These are phyloP conservation scores for Lipomyces yamanashiensis DNA, from an alignment of 805 yeast species.

Conservation along the genomic window DNA sequence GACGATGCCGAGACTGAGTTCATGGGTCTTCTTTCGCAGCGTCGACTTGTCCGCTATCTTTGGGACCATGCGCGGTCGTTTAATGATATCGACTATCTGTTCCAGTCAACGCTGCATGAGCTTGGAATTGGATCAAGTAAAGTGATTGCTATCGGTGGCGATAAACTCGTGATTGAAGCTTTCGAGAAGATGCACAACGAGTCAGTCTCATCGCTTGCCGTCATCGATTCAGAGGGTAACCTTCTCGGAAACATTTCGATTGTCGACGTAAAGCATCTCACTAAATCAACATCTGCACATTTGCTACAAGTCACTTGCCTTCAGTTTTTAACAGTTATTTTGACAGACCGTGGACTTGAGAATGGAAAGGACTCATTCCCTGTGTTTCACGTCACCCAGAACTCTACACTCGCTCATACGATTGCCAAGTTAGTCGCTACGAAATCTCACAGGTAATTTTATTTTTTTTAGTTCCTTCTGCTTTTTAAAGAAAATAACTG, in stretches of 20 bases:
- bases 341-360: constrained; percentile 85
- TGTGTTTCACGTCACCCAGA: constrained; percentile 85
- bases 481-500: constrained; percentile 65
- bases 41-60: constrained; percentile 78
- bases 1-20: constrained; percentile 53
- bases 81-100: constrained; percentile 75
- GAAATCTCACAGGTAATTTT: constrained; percentile 71
- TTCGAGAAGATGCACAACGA: constrained; percentile 77
- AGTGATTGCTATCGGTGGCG: constrained; percentile 84
- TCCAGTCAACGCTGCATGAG: constrained; percentile 66
- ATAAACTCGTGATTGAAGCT: constrained; percentile 85
- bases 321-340: constrained; percentile 83
- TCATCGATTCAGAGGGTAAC: constrained; percentile 75
- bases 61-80: constrained; percentile 94
- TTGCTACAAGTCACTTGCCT: constrained; percentile 80
- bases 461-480: neutral
- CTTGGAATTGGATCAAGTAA: constrained; percentile 72
- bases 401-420: constrained; percentile 81
- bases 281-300: constrained; percentile 80
- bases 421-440: constrained; percentile 96
- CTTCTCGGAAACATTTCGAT: constrained; percentile 91
- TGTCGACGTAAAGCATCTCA: constrained; percentile 86
- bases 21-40: constrained; percentile 86
- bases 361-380: constrained; percentile 97
- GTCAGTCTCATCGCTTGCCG: constrained; percentile 89